phyloP scores from a whole-genome alignment of 768 basidiomycete genomes.

The Lentinula sp. region DNA sequence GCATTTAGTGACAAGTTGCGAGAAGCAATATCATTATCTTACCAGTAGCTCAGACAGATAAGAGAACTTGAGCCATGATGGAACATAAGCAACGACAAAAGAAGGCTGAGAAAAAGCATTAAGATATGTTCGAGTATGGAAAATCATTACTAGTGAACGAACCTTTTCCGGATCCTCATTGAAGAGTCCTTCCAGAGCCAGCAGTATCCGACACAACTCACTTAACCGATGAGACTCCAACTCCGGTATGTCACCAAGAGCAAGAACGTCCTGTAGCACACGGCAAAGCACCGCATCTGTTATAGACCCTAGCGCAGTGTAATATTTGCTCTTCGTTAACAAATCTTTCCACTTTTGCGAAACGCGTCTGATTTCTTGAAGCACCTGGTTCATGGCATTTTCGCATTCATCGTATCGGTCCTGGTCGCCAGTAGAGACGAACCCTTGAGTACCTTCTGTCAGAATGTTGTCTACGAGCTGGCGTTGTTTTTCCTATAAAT shows the following conservation, averaged over 20 bases:
- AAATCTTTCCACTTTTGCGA: constrained; percentile 67
- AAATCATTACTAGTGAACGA: constrained; percentile 10
- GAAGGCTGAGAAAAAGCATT: constrained; percentile 42
- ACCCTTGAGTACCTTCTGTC: constrained; percentile 53
- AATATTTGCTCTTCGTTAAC: constrained; percentile 66
- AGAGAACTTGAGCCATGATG: constrained; percentile 91
- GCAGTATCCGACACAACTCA: constrained; percentile 76
- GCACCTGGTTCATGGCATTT: constrained; percentile 51
- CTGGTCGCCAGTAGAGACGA: constrained; percentile 63
- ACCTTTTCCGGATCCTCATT: constrained; percentile 59
- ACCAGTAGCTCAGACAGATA: constrained; percentile 91
- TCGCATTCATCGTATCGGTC: constrained; percentile 76
- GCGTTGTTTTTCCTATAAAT: constrained; percentile 42
- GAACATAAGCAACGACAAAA: constrained; percentile 79
- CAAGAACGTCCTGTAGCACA: constrained; percentile 68
- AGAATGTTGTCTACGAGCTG: constrained; percentile 37
- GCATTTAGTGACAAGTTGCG: not conserved
- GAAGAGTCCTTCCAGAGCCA: constrained; percentile 77
- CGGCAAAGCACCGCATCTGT: constrained; percentile 62
- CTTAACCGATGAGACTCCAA: constrained; percentile 78
- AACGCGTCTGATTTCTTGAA: constrained; percentile 57
- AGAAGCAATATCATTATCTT: constrained; percentile 21
- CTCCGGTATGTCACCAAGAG: constrained; percentile 81
- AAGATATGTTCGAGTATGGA: not conserved
- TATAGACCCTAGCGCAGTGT: constrained; percentile 63